Base-by-base conservation (phyloP, 2,329 filamentous ascomycete genomes). In the Bipolaris oryzae region DNA sequence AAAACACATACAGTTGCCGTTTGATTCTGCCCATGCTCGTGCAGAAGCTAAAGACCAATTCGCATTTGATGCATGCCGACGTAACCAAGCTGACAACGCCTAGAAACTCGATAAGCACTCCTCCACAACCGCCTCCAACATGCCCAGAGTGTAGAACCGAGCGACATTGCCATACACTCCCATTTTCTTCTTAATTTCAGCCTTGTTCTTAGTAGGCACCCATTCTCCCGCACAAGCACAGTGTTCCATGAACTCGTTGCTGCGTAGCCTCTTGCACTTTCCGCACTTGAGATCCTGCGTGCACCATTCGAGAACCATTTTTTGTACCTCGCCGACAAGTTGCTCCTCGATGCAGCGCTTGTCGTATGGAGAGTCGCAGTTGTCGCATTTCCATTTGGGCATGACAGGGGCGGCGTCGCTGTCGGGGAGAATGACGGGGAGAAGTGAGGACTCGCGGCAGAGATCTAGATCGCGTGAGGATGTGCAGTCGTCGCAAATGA, bases 201-300 rank as follows among this genome's bases (percentile, higher is more conserved):
- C 85, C 62, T 84, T 82, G 64, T 88, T 84, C 57, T 93, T 82
- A 18, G 87, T 91, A 63, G 86, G 86, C 16, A 82, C 84, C 95
- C 95, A 99, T 57, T 85, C 84, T 3, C 95, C 95, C 59, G 91
- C 91, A 80, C 95, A 99, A 10, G 88, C 89, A 77, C 96, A 99
- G 76, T 98, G 93, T 75, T 97, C 94, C 87, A 95, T 92, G 68
- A 98, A 96, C 70, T 97, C 94, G 74, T 96, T 98, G 38, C 91
- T 83, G 71, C 92, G 82, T 37, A 96, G 77, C 3, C 78, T 69
- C 39, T 75, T 76, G 67, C 85, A 88, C 66, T 91, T 91, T 31
- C 84, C 86, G 74, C 95, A 99, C 77, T 92, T 92, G 55, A 98
- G 78, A 75, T 99, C 95, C 78, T 98, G 94, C 33, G 89, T 91